phyloP scores from a whole-genome alignment of 2,329 filamentous ascomycete species.

The Rhynchosporium agropyri region DNA sequence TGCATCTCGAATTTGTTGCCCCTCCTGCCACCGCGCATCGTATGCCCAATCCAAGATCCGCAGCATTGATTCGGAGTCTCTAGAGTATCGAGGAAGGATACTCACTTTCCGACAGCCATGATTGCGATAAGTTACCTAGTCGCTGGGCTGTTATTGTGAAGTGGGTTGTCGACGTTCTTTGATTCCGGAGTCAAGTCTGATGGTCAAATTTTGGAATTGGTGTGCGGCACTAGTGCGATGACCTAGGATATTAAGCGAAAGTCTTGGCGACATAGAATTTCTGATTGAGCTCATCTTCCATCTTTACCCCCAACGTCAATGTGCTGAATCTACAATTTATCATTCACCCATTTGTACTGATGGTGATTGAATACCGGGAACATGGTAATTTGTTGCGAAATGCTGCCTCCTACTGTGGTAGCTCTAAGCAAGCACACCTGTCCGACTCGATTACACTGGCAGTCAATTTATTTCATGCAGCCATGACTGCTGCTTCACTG shows the following conservation, averaged over 20 bases:
- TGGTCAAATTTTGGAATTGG: slow-evolving; percentile 17
- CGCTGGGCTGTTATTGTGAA: slow-evolving; percentile 41
- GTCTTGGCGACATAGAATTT: not conserved
- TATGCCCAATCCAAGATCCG: slow-evolving; percentile 18
- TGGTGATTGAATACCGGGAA: too few relatives aligned
- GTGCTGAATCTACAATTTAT: not conserved
- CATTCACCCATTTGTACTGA: not conserved
- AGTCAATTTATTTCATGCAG: too few relatives aligned
- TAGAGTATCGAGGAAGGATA: slow-evolving; percentile 32
- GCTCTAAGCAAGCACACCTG: too few relatives aligned
- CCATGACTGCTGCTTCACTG: too few relatives aligned
- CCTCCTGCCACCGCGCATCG: slow-evolving; percentile 26
- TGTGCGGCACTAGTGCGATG: slow-evolving; percentile 21
- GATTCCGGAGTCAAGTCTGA: slow-evolving; percentile 20
- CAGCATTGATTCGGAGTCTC: slow-evolving; percentile 5
- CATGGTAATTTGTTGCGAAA: too few relatives aligned
- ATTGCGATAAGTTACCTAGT: slow-evolving; percentile 56
- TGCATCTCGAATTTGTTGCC: slow-evolving; percentile 27
- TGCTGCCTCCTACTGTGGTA: too few relatives aligned
- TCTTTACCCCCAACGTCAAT: not conserved
- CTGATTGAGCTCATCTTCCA: not conserved
- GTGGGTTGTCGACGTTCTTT: slow-evolving; percentile 40
- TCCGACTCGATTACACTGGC: too few relatives aligned
- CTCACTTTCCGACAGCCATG: slow-evolving; percentile 83
- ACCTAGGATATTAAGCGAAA: slow-evolving; percentile 6